Evolutionary conservation across 2,329 filamentous ascomycete genomes (phyloP).

Genomic region (Beauveria caledonica): DNA sequence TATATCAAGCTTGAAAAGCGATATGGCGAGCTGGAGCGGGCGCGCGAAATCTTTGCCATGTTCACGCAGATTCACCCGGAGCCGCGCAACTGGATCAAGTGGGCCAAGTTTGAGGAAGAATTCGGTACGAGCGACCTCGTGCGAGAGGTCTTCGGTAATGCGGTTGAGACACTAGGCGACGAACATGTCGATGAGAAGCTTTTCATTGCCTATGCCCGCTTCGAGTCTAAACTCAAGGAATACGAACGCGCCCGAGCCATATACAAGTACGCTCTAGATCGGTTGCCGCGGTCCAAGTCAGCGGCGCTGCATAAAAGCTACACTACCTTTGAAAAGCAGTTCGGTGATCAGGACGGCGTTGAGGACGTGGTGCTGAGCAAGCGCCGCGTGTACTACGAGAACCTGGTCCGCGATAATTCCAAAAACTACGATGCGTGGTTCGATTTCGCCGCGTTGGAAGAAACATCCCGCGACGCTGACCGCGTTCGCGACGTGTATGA

Average conservation of each 20-base stretch:
- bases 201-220: constrained; percentile 92
- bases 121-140: constrained; percentile 87
- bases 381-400: constrained; percentile 85
- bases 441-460: constrained; percentile 86
- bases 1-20: constrained; percentile 97
- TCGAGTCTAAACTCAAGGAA: constrained; percentile 90
- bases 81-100: constrained; percentile 96
- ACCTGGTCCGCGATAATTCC: constrained; percentile 84
- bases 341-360: constrained; percentile 84
- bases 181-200: constrained; percentile 94
- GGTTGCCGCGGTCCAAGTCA: constrained; percentile 80
- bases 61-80: constrained; percentile 93
- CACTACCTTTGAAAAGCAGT: constrained; percentile 97
- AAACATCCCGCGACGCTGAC: constrained; percentile 72
- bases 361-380: constrained; percentile 96
- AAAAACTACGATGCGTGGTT: constrained; percentile 98
- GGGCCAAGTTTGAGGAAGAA: constrained; percentile 95
- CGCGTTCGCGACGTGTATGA: constrained; percentile 90
- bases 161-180: constrained; percentile 83
- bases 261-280: constrained; percentile 92
- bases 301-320: constrained; percentile 84
- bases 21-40: constrained; percentile 84
- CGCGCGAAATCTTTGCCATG: constrained; percentile 79
- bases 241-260: constrained; percentile 90
- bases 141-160: constrained; percentile 80